Percentiles rank a stretch among this genome's conserved stretches.
Evolutionary conservation across 345 rosid species (phyloP).

Genomic region (Pistacia vera): DNA sequence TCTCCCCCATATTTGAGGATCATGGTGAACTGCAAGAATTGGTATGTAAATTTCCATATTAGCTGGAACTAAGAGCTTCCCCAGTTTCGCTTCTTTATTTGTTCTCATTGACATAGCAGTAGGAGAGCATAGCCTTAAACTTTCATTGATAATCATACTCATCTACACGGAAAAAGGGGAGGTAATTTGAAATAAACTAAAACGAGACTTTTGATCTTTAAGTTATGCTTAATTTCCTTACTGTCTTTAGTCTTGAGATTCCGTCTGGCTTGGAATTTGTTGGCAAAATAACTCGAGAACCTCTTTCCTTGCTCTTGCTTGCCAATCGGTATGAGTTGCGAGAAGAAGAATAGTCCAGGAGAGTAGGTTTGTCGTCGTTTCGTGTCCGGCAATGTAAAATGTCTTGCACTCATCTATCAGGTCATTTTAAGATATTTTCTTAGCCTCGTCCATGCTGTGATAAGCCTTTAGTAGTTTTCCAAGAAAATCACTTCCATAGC

Average conservation of each 20-base stretch:
- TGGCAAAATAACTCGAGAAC: conserved; percentile 32
- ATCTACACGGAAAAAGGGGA: conserved; percentile 14
- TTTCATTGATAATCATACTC: conserved; percentile 32
- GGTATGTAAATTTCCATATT: conserved; percentile 15
- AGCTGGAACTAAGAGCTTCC: conserved; percentile 29
- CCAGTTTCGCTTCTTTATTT: conserved; percentile 27
- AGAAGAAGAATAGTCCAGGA: conserved; percentile 39
- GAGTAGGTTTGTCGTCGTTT: conserved; percentile 23
- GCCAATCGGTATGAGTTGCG: conserved; percentile 41
- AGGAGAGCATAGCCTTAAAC: conserved; percentile 44
- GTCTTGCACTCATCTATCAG: conserved; percentile 47
- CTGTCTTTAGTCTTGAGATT: conserved; percentile 33
- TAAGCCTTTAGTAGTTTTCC: conserved; percentile 30
- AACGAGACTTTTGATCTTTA: background rate
- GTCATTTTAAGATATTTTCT: conserved; percentile 32
- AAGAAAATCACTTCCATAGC: conserved; percentile 34
- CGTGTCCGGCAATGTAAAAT: conserved; percentile 30
- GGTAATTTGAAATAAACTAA: too few relatives aligned
- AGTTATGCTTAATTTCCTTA: conserved; percentile 2
- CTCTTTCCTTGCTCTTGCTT: conserved; percentile 44
- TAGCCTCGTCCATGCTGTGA: conserved; percentile 20
- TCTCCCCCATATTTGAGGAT: conserved; percentile 33
- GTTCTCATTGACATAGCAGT: conserved; percentile 14
- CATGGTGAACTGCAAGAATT: conserved; percentile 25
- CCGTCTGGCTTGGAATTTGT: background rate